Conservation (phyloP, 2,329 filamentous ascomycete species). For the Harringtonia aguacate region DNA sequence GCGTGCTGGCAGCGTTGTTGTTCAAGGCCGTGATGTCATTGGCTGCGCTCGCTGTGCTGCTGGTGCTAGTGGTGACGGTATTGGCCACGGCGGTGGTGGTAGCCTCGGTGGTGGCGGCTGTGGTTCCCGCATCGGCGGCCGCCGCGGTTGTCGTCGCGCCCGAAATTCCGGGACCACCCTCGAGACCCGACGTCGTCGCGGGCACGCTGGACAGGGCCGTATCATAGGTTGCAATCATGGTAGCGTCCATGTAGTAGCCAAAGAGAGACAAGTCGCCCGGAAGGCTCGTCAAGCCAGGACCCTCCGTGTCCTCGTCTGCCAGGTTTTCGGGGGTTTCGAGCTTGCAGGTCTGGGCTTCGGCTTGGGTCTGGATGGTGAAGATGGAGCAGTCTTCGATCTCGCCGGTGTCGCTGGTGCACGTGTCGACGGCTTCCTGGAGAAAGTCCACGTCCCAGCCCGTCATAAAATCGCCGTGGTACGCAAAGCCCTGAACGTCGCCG, state of each 20-base stretch:
- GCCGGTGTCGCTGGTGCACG: slow-evolving; percentile 63
- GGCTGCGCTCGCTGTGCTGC: too few species aligned
- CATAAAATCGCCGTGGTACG: slow-evolving; percentile 74
- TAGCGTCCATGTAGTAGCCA: slow-evolving; percentile 5
- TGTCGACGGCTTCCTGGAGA: slow-evolving; percentile 60
- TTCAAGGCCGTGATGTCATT: not conserved
- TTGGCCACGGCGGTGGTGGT: slow-evolving; percentile 17
- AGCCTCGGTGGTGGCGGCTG: slow-evolving; percentile 7
- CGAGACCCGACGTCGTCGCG: slow-evolving; percentile 4
- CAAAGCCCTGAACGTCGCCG: slow-evolving; percentile 65
- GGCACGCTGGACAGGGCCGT: slow-evolving; percentile 8
- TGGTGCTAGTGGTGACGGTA: not conserved
- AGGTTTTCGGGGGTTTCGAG: slow-evolving; percentile 48
- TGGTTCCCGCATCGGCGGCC: not conserved
- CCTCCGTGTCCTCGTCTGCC: slow-evolving; percentile 46
- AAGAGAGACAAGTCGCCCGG: slow-evolving; percentile 51
- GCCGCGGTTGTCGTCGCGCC: not conserved
- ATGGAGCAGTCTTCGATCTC: slow-evolving; percentile 61
- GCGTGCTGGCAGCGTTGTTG: slow-evolving; percentile 3
- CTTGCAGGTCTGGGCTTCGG: slow-evolving; percentile 46
- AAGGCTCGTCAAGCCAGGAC: slow-evolving; percentile 41
- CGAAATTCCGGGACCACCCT: not conserved
- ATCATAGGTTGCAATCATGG: slow-evolving; percentile 8
- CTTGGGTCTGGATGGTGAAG: slow-evolving; percentile 57
- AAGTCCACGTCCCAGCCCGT: slow-evolving; percentile 63